Percentiles rank a stretch among this genome's conserved stretches.
These are phyloP conservation scores for Podosphaera fusca DNA, from an alignment of 2,329 filamentous ascomycete species.

Conservation along the genomic window DNA sequence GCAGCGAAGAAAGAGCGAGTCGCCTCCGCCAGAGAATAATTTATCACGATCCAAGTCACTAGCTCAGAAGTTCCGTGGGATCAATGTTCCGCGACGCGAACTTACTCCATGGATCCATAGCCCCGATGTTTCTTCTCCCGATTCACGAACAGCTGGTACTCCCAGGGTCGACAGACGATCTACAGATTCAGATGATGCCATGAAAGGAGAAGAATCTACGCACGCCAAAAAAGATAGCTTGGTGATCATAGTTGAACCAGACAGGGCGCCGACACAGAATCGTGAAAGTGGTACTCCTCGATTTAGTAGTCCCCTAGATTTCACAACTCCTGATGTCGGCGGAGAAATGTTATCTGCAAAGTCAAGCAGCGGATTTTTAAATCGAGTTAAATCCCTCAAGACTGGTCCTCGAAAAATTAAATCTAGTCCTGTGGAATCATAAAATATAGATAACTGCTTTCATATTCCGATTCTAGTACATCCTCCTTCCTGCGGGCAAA, in stretches of 20 bases:
- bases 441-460: neutral
- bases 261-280: conserved; percentile 15
- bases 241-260: conserved; percentile 21
- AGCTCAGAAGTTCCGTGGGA: conserved; percentile 72
- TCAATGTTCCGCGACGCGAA: conserved; percentile 46
- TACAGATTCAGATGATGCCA: conserved; percentile 60
- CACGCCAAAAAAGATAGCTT: conserved; percentile 30
- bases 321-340: conserved; percentile 32
- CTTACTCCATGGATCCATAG: conserved; percentile 33
- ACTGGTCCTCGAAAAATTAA: conserved; percentile 33
- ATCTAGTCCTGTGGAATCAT: conserved; percentile 7
- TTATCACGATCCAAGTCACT: conserved; percentile 84
- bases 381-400: conserved; percentile 64
- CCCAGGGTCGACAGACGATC: conserved; percentile 21
- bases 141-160: conserved; percentile 16
- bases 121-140: conserved; percentile 23
- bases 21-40: conserved; percentile 27
- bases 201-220: conserved; percentile 26
- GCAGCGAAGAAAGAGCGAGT: conserved; percentile 48
- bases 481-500: too few species aligned
- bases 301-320: conserved; percentile 31
- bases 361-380: conserved; percentile 39
- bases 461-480: too few species aligned
- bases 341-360: conserved; percentile 9
- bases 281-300: conserved; percentile 36